Evolutionary conservation across 1,139 yeast species (phyloP), one percentile per base, ranked within the genome.

Genomic region (Hansenula anomala): DNA sequence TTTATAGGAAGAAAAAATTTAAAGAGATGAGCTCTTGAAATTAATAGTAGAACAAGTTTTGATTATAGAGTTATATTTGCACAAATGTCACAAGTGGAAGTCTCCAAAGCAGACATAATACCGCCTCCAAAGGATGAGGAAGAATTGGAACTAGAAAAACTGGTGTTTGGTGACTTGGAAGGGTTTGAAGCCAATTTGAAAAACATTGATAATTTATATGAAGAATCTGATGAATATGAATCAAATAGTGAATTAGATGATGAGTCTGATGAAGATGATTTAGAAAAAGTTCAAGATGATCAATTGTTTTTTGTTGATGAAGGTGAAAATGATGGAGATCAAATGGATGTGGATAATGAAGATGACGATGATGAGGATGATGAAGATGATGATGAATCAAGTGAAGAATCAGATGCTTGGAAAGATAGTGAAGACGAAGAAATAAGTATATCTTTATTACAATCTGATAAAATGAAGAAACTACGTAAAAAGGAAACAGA

Each of bases 341-440:
- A 49, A 19, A 69, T 71, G 69, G 78, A 70, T 13, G 56, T 64
- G 6, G 78, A 69, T 42, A 54, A 51, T 9, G 65, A 55, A 9
- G 65, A 56, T 10, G 52, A 56, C 23, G 60, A 56, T 12, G 64
- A 57, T 5, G 60, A 56, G 12, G 64, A 57, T 5, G 63, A 61
- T 8, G 60, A 51, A 7, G 57, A 55, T 19, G 61, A 47, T 5
- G 60, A 51, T 6, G 67, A 60, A 5, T 61, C 52, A 4, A 67
- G 61, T 27, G 66, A 63, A 12, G 71, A 65, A 14, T 67, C 62
- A 20, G 73, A 69, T 42, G 96, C 89, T 8, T 94, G 99, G 99
- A 63, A 64, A 16, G 99, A 92, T 61, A 83, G 95, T 44, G 98
- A 92, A 56, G 98, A 92, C 59, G 97, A 90, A 49, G 70, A 69